Conservation (phyloP, 2,329 filamentous ascomycete species). For the Penicillium hesseltinei region DNA sequence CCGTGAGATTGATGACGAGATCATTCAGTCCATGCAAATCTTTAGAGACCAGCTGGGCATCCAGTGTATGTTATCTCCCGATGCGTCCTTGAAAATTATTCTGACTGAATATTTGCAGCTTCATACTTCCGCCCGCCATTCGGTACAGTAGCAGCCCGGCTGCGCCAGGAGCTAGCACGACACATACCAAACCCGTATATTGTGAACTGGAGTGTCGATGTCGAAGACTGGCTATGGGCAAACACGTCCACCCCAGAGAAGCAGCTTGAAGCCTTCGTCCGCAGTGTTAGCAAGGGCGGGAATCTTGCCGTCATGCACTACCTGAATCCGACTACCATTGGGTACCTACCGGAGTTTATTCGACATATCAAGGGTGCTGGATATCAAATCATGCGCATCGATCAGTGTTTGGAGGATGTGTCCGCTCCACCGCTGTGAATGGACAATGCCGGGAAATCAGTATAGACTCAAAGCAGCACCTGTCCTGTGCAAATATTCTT, state of each 20-base stretch:
- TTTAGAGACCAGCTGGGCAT: slow-evolving; percentile 34
- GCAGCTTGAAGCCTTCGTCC: slow-evolving; percentile 64
- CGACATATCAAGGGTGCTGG: slow-evolving; percentile 61
- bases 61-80: slow-evolving; percentile 28
- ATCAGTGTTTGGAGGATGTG: slow-evolving; percentile 65
- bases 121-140: slow-evolving; percentile 69
- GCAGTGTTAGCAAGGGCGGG: slow-evolving; percentile 62
- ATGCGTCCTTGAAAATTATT: slow-evolving; percentile 43
- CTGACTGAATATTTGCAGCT: slow-evolving; percentile 30
- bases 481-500: slow-evolving; percentile 1
- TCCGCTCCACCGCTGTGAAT: slow-evolving; percentile 21
- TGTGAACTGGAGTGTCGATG: slow-evolving; percentile 68
- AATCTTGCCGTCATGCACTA: slow-evolving; percentile 69
- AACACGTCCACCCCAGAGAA: slow-evolving; percentile 61
- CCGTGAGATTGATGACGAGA: slow-evolving; percentile 39
- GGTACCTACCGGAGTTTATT: slow-evolving; percentile 65
- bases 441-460: neutral
- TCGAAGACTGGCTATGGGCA: slow-evolving; percentile 70
- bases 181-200: slow-evolving; percentile 55
- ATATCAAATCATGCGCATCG: slow-evolving; percentile 64
- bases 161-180: slow-evolving; percentile 60
- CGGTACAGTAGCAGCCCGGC: slow-evolving; percentile 65
- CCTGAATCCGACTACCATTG: slow-evolving; percentile 62
- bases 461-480: neutral
- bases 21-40: slow-evolving; percentile 33